Conservation (phyloP, 768 basidiomycete genomes). For the Thelephora aurantiotincta region DNA sequence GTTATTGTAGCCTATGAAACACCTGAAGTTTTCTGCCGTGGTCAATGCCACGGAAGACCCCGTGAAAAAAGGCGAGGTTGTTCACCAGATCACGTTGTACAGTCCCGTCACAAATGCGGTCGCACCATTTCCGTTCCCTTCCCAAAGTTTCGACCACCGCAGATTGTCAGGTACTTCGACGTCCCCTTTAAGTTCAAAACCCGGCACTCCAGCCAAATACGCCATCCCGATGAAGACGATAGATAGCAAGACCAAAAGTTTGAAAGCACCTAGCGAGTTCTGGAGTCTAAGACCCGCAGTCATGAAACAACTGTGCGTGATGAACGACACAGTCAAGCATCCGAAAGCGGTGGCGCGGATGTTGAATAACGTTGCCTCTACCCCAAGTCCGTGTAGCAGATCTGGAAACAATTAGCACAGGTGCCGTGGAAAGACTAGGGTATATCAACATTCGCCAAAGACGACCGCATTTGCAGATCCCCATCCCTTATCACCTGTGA, state of each 20-base stretch:
- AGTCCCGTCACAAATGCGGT: constrained; percentile 53
- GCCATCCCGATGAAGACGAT: constrained; percentile 42
- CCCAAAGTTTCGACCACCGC: constrained; percentile 47
- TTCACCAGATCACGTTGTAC: constrained; percentile 59
- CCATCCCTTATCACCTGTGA: constrained; percentile 28
- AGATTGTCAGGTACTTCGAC: constrained; percentile 41
- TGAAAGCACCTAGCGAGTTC: constrained; percentile 47
- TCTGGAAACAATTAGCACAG: constrained; percentile 25
- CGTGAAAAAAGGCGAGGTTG: neutral
- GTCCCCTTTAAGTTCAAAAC: constrained; percentile 33
- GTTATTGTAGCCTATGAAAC: constrained; percentile 59
- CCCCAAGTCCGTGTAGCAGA: constrained; percentile 35
- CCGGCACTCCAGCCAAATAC: constrained; percentile 31
- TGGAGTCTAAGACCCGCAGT: constrained; percentile 48
- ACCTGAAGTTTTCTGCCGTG: constrained; percentile 27
- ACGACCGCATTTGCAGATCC: constrained; percentile 47
- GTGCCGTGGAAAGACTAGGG: neutral
- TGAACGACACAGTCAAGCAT: constrained; percentile 40
- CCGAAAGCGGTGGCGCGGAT: constrained; percentile 37
- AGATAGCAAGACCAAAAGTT: constrained; percentile 36
- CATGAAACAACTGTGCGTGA: constrained; percentile 40
- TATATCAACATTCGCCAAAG: constrained; percentile 58
- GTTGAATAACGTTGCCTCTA: constrained; percentile 27
- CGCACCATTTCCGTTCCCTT: constrained; percentile 34
- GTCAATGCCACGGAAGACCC: neutral